phyloP scores from a whole-genome alignment of 768 basidiomycete genomes.

The Boletellus sp. region DNA sequence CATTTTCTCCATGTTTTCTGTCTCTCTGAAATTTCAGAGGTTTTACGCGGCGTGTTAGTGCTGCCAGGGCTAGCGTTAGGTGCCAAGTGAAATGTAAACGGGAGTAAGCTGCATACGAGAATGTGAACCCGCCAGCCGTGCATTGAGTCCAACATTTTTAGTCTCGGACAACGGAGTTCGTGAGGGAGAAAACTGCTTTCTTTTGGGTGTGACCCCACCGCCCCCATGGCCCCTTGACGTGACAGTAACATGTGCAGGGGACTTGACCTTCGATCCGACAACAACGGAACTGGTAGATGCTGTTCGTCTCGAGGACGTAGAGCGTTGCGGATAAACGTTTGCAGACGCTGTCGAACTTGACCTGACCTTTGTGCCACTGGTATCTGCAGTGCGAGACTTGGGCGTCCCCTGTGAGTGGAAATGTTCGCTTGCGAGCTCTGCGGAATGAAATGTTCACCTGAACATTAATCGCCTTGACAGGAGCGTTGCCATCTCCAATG shows the following conservation, averaged over 20 bases:
- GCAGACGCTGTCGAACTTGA: constrained; percentile 7
- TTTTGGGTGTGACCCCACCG: constrained; percentile 22
- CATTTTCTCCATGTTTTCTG: constrained; percentile 7
- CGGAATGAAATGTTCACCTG: constrained; percentile 42
- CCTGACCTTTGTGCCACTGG: constrained; percentile 6
- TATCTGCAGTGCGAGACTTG: constrained; percentile 10
- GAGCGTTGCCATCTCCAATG: constrained; percentile 45
- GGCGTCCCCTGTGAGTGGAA: constrained; percentile 11
- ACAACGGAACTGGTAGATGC: constrained; percentile 1
- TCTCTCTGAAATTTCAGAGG: constrained; percentile 10
- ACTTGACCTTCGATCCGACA: constrained; percentile 10
- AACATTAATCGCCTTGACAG: constrained; percentile 52
- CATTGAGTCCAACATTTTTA: constrained; percentile 14
- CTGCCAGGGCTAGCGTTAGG: constrained; percentile 9
- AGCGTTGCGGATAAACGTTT: constrained; percentile 9
- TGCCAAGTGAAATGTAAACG: neutral
- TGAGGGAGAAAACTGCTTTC: constrained; percentile 19
- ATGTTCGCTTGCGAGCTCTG: neutral
- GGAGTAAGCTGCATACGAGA: constrained; percentile 19
- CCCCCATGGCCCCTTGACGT: constrained; percentile 18
- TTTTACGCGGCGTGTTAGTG: constrained; percentile 11
- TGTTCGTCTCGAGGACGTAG: constrained; percentile 8
- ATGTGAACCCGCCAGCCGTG: constrained; percentile 7
- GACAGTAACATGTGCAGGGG: constrained; percentile 18
- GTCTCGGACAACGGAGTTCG: constrained; percentile 26